Base-by-base conservation (phyloP, 1,139 yeast genomes). In the Geotrichum bryndzae region DNA sequence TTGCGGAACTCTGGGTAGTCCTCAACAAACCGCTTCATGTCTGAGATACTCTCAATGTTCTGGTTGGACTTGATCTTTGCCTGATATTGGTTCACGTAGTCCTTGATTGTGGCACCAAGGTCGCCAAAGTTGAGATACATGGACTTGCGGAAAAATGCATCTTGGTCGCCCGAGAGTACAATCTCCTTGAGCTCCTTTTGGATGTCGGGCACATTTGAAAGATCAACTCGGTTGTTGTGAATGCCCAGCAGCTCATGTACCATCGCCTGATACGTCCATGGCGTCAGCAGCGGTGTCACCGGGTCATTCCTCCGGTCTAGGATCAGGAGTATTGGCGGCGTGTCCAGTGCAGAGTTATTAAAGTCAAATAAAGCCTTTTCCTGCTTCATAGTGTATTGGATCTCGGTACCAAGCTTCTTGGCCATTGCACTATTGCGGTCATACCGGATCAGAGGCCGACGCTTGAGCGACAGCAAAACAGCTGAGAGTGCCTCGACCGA, bases 221-320 rank as follows among this genome's bases (percentile, higher is more conserved):
- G 74, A 66, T 85, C 86, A 2, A 90, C 96, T 4, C 94, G 82
- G 68, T 94, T 94, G 71, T 90, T 87, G 25, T 80, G 77, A 63
- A 94, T 88, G 1, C 94, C 96, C 51, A 94, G 78, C 46, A 90
- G 81, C 72, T 95, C 98, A 73, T 94, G 96, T 22, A 94, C 90
- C 99, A 95, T 94, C 1, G 97, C 90, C 72, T 94, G 98, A 74
- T 91, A 94, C 0, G 99, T 92, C 99, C 99, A 94, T 1, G 98
- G 99, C 51, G 87, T 84, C 56, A 94, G 76, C 54, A 94, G 78
- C 1, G 99, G 98, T 0, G 99, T 94, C 38, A 92, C 80, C 1
- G 98, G 97, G 73, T 94, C 99, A 70, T 85, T 87, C 64, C 85
- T 84, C 59, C 99, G 80, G 74, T 94, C 99, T 57, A 94, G 72